A percentile compares a stretch with the other conserved stretches of the same genome.
Evolutionary conservation across 2,329 filamentous ascomycete genomes (phyloP).

Genomic region (Fusarium xyrophilum): DNA sequence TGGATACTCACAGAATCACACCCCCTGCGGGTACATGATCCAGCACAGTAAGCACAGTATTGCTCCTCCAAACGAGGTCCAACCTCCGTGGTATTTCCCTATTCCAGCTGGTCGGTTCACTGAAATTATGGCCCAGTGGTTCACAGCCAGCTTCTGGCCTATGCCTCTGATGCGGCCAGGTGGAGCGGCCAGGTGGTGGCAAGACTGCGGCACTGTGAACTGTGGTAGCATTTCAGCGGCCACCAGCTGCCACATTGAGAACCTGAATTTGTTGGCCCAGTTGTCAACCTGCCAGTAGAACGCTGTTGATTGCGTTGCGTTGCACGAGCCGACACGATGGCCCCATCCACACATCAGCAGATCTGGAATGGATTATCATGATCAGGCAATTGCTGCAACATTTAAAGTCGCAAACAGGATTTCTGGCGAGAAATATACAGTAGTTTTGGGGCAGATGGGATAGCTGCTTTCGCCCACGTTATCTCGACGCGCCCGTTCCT

Average conservation of each 20-base stretch:
- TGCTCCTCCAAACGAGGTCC: constrained; percentile 20
- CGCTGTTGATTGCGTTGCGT: constrained; percentile 10
- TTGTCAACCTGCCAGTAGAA: constrained; percentile 9
- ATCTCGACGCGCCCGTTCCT: constrained; percentile 10
- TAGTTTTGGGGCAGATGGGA: neutral
- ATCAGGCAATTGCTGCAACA: constrained; percentile 16
- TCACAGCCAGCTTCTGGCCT: neutral
- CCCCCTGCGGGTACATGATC: constrained; percentile 18
- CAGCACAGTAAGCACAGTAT: constrained; percentile 28
- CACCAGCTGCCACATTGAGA: constrained; percentile 25
- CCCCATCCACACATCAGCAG: constrained; percentile 6
- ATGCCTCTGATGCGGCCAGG: constrained; percentile 10
- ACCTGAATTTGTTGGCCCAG: constrained; percentile 4
- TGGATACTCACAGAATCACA: constrained; percentile 25
- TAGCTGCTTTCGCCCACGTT: constrained; percentile 9
- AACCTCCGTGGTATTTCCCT: constrained; percentile 36
- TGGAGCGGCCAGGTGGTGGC: constrained; percentile 14
- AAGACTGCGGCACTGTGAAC: constrained; percentile 20
- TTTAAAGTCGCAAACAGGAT: neutral
- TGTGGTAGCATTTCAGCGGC: constrained; percentile 11
- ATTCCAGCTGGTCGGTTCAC: constrained; percentile 30
- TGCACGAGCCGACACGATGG: constrained; percentile 16
- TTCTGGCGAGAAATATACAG: neutral
- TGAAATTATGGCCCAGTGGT: constrained; percentile 4
- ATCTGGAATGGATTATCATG: constrained; percentile 13